Conservation (phyloP, 495 filamentous ascomycete species). For the Hyaloscypha variabilis region DNA sequence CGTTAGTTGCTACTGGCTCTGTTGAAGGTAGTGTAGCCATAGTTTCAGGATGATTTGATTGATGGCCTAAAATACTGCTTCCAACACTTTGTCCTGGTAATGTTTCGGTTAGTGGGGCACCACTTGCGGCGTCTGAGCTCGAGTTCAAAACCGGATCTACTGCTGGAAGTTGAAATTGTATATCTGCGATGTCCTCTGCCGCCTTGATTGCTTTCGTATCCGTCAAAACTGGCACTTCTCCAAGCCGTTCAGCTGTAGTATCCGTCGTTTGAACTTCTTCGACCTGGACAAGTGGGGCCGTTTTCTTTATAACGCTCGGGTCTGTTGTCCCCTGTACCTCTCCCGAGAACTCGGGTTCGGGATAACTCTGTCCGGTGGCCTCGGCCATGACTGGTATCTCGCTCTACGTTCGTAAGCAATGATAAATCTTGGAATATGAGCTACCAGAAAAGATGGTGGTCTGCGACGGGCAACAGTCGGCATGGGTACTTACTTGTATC, state of each 20-base stretch:
- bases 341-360: neutral
- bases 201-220: neutral
- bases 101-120: neutral
- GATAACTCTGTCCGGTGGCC: neutral
- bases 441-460: neutral
- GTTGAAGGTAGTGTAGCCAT: neutral
- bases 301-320: neutral
- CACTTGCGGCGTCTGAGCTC: neutral
- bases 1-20: neutral
- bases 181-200: neutral
- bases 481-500: neutral
- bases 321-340: neutral
- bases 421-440: neutral
- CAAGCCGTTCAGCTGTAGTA: neutral
- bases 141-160: neutral
- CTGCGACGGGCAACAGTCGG: neutral
- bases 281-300: neutral
- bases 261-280: neutral
- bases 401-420: neutral
- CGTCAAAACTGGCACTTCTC: neutral
- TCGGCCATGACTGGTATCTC: neutral
- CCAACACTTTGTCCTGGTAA: neutral
- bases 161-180: neutral
- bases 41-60: neutral
- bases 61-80: neutral